These are phyloP conservation scores for Phytopythium ostracodes DNA, from an alignment of 352 stramenopile genomes.

Conservation along the genomic window DNA sequence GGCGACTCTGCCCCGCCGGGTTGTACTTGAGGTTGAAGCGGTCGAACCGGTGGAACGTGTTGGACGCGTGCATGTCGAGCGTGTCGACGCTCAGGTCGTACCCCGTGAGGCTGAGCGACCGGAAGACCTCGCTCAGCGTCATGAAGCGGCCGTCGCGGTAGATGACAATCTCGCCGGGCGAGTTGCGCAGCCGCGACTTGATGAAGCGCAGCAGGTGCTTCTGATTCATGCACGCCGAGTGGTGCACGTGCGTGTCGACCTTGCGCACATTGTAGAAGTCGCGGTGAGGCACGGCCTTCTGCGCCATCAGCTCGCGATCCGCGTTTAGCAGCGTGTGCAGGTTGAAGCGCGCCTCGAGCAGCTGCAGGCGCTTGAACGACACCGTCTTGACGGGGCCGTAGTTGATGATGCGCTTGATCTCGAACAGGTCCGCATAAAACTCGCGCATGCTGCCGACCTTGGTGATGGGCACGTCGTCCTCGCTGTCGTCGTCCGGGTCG, in stretches of 20 bases:
- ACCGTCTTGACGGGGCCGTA: constrained; percentile 85
- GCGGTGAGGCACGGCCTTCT: constrained; percentile 96
- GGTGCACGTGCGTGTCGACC: constrained; percentile 99
- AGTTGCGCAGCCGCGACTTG: constrained; percentile 75
- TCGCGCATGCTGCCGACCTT: constrained; percentile 42
- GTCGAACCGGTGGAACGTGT: constrained; percentile 99
- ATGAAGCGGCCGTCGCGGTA: constrained; percentile 94
- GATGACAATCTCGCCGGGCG: constrained; percentile 93
- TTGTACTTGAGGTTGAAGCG: constrained; percentile 99
- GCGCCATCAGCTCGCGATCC: constrained; percentile 92
- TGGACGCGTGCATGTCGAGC: constrained; percentile 99
- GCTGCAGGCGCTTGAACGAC: constrained; percentile 83
- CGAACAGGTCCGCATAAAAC: constrained; percentile 75
- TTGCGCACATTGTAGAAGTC: constrained; percentile 99
- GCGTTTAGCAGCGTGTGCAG: constrained; percentile 96
- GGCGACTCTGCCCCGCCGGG: constrained; percentile 89
- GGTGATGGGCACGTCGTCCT: constrained; percentile 25
- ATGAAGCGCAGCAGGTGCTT: constrained; percentile 94
- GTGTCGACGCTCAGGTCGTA: constrained; percentile 99
- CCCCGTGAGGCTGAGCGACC: constrained; percentile 91
- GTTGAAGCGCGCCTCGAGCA: constrained; percentile 93
- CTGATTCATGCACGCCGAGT: constrained; percentile 96
- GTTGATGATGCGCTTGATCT: constrained; percentile 86
- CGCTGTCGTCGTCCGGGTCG: constrained; percentile 5
- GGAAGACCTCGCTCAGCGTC: constrained; percentile 95